Conservation (phyloP, 495 filamentous ascomycete species). For the Cryomyces minteri region DNA sequence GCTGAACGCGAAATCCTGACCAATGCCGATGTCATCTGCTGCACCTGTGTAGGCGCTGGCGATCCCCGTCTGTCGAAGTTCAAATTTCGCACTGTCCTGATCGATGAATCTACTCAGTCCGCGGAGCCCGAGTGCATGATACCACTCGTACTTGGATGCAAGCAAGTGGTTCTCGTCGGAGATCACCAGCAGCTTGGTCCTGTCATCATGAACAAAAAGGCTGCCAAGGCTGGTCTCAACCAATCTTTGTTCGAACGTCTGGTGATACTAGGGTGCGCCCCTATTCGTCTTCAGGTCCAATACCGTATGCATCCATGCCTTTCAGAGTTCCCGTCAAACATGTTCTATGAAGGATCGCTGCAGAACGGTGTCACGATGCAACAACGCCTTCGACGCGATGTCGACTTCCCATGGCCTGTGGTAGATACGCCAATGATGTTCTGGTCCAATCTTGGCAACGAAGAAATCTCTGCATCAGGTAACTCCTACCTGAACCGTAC, state of each 20-base stretch:
- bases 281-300: constrained; percentile 89
- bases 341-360: constrained; percentile 97
- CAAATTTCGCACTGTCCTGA: constrained; percentile 94
- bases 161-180: constrained; percentile 93
- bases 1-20: constrained; percentile 91
- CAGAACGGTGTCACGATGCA: constrained; percentile 92
- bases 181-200: constrained; percentile 97
- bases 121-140: constrained; percentile 99
- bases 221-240: constrained; percentile 90
- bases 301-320: constrained; percentile 99
- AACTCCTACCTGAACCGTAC: constrained; percentile 97
- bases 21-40: constrained; percentile 97
- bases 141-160: constrained; percentile 89
- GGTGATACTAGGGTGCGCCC: constrained; percentile 79
- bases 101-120: constrained; percentile 98
- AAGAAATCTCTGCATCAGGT: constrained; percentile 94
- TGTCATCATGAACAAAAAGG: constrained; percentile 99
- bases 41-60: constrained; percentile 94
- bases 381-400: constrained; percentile 74
- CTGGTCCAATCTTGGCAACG: constrained; percentile 94
- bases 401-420: constrained; percentile 97
- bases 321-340: constrained; percentile 96
- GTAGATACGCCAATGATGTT: constrained; percentile 98
- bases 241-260: constrained; percentile 95
- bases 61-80: constrained; percentile 89